Conservation (phyloP, 2,329 filamentous ascomycete genomes). For the Trichoderma sp. region DNA sequence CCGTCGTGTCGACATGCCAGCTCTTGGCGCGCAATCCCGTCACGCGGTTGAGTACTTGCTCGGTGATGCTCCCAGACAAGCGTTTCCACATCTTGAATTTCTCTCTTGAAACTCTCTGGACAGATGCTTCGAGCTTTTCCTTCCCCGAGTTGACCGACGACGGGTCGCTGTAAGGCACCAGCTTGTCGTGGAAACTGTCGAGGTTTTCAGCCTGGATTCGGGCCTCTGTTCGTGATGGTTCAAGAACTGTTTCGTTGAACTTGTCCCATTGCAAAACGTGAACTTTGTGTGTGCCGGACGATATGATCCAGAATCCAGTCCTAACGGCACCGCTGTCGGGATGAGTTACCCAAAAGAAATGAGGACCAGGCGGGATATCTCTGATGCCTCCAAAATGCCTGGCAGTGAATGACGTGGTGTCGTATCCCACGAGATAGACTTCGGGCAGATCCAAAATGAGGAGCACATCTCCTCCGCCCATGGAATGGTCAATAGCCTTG, state of each 20-base stretch:
- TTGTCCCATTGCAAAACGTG: conserved; percentile 55
- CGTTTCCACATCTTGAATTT: conserved; percentile 48
- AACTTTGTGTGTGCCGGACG: conserved; percentile 33
- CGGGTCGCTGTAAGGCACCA: conserved; percentile 46
- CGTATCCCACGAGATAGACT: conserved; percentile 52
- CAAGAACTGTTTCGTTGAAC: conserved; percentile 52
- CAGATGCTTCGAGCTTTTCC: conserved; percentile 3
- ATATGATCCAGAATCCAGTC: conserved; percentile 56
- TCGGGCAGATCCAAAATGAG: conserved; percentile 51
- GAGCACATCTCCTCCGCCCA: conserved; percentile 48
- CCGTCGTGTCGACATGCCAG: conserved; percentile 54
- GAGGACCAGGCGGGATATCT: conserved; percentile 52
- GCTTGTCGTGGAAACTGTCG: conserved; percentile 36
- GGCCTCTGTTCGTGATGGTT: conserved; percentile 46
- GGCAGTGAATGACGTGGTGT: conserved; percentile 47
- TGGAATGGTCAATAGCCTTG: conserved; percentile 26
- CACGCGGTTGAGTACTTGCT: conserved; percentile 45
- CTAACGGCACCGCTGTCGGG: conserved; percentile 46
- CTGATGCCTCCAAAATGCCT: conserved; percentile 51
- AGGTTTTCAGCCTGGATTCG: conserved; percentile 44
- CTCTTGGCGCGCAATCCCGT: conserved; percentile 40
- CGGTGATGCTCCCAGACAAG: conserved; percentile 49
- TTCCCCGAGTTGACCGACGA: conserved; percentile 25
- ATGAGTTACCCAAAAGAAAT: conserved; percentile 59
- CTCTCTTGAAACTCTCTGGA: conserved; percentile 23